Evolutionary conservation across 352 stramenopile genomes (phyloP), one percentile per base, ranked within the genome.

Genomic region (Globisporangium iwayamae): DNA sequence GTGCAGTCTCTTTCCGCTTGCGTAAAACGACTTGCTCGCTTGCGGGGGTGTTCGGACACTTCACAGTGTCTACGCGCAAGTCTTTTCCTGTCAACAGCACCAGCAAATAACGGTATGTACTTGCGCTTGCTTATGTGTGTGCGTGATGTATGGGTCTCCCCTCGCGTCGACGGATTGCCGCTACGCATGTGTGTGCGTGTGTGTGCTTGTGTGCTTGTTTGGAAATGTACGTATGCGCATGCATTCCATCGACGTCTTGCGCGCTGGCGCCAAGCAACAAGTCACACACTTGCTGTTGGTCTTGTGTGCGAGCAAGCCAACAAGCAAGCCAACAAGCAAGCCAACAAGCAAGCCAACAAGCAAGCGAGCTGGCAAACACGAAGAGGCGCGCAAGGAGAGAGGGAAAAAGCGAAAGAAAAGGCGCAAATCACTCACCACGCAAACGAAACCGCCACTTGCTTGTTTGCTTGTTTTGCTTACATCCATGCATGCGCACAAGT

Each of bases 371-470:
- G 2, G 5, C 16, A 20, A 41, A n/a, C 7, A 32, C 11, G 32
- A 58, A 58, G 34, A 46, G 52, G 32, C 32, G 32, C 52, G 18
- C n/a, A 41, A 41, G 36, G 11, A 16, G 32, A 32, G 22, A 58
- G 13, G n/a, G 10, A 8, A 55, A 25, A 14, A 46, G 45, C n/a
- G n/a, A 30, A 16, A 3, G 46, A 46, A 56, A 46, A 2, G 30
- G 32, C 22, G 30, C 20, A 28, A 30, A 30, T 43, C 28, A 16
- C 20, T 25, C 30, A 5, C 3, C 16, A 20, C 52, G 52, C 52
- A 46, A 46, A 41, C 38, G 52, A 58, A 58, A 58, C 52, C 52
- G 52, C 18, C 14, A 45, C 51, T 43, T 57, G 50, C 50, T 41
- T 39, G 50, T 25, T 55, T 38, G 14, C 6, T 41, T 57, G 52